Base-by-base conservation (phyloP, 2,329 filamentous ascomycete species). In the Truncatella angustata region DNA sequence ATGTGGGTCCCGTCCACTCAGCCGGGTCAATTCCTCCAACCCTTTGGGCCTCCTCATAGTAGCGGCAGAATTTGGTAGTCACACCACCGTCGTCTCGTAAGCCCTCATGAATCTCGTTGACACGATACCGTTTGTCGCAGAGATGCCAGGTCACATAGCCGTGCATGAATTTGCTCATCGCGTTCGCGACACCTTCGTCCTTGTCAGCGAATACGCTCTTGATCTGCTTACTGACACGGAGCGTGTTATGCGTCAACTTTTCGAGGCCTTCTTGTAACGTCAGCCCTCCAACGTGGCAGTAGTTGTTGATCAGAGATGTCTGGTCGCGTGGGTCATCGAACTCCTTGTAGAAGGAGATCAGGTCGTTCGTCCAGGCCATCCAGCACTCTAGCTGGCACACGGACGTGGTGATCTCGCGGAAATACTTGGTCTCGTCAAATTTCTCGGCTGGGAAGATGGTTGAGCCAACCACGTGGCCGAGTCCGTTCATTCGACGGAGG, bases 321-420 rank as follows among this genome's bases (percentile, higher is more conserved):
- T 61, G 54, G 44, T 60, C 57, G 10, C 54, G 43, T 9, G 58
- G 51, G 21, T 49, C 52, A 34, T 60, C 54, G 32, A 54, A 59
- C 39, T 61, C 58, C 50, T 61, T 60, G 52, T 60, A 61, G 51
- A 58, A 60, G 21, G 59, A 61, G 20, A 60, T 42, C 16, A 61
- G 44, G 37, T 61, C 59, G 21, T 60, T 61, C 35, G 54, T 52
- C 51, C 50, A 55, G 2, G 56, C 53, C 54, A 61, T 56, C 54
- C 53, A 57, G 49, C 54, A 54, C 34, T 61, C 59, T 35, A 61
- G 57, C 45, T 57, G 54, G 11, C 56, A 48, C 20, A 60, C 43
- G 24, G 54, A 54, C 4, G 49, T 54, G 16, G 56, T 57, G 24
- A 61, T 56, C 35, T 61, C 58, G 0, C 37, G 12, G 18, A 58